These are phyloP conservation scores for Thermothelomyces thermophilus DNA, from an alignment of 2,329 filamentous ascomycete genomes.

Conservation along the genomic window DNA sequence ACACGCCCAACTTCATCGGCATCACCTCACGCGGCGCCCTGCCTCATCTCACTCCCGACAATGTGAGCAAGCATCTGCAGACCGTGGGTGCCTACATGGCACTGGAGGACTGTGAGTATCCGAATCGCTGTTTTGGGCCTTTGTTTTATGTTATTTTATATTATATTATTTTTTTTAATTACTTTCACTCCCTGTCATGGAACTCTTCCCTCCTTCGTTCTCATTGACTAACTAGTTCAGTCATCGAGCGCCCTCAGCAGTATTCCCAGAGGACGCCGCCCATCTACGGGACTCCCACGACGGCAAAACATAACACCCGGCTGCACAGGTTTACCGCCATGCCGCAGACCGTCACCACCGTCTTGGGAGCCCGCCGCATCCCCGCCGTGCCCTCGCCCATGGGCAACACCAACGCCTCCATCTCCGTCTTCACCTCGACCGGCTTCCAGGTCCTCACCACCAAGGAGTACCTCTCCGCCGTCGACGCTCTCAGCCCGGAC, in stretches of 20 bases:
- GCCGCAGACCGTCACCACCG: constrained; percentile 55
- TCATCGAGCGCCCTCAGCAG: constrained; percentile 44
- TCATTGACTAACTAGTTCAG: constrained; percentile 30
- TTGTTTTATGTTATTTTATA: neutral
- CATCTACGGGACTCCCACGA: constrained; percentile 35
- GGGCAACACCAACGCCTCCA: constrained; percentile 61
- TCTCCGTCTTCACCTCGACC: constrained; percentile 78
- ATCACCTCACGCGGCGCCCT: constrained; percentile 76
- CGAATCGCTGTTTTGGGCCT: constrained; percentile 12
- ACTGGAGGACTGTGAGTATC: constrained; percentile 82
- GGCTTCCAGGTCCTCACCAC: constrained; percentile 70
- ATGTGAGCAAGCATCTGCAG: constrained; percentile 56
- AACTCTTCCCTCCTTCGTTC: neutral
- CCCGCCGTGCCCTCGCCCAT: constrained; percentile 67
- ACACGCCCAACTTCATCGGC: constrained; percentile 77
- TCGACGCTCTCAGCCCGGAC: constrained; percentile 65
- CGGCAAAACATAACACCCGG: constrained; percentile 31
- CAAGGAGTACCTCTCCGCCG: constrained; percentile 60
- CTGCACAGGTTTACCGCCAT: constrained; percentile 74
- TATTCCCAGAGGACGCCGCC: constrained; percentile 40
- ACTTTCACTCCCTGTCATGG: too few species aligned
- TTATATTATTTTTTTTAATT: too few species aligned
- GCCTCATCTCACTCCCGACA: constrained; percentile 86
- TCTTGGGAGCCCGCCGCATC: constrained; percentile 72
- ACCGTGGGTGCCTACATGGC: constrained; percentile 71